phyloP scores from a whole-genome alignment of 768 basidiomycete genomes.

The Leccinum ochraceum region DNA sequence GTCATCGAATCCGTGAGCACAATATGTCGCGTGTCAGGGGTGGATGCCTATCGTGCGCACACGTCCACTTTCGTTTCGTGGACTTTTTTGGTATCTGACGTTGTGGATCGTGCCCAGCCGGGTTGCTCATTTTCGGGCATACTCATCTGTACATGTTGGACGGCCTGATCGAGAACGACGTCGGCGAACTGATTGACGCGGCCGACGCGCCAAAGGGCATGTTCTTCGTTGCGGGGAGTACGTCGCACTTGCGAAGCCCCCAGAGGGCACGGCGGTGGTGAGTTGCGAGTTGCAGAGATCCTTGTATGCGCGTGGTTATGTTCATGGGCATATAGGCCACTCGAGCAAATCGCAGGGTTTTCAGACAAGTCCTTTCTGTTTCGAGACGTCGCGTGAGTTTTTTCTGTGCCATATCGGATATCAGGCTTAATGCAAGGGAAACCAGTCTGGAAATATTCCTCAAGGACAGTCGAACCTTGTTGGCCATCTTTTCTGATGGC shows the following conservation, averaged over 20 bases:
- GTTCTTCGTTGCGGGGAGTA: constrained; percentile 83
- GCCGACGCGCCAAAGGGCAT: constrained; percentile 80
- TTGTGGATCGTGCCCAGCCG: constrained; percentile 46
- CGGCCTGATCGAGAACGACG: constrained; percentile 82
- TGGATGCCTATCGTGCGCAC: constrained; percentile 86
- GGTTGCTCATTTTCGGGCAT: constrained; percentile 83
- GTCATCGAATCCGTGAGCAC: constrained; percentile 86
- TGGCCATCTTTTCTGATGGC: constrained; percentile 79
- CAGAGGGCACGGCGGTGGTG: constrained; percentile 85
- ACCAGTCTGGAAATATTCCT: constrained; percentile 87
- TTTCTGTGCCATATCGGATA: background rate
- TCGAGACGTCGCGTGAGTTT: constrained; percentile 85
- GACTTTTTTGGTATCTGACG: background rate
- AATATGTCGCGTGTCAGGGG: constrained; percentile 84
- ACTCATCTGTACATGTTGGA: constrained; percentile 90
- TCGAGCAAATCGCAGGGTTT: constrained; percentile 73
- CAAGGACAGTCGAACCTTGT: constrained; percentile 84
- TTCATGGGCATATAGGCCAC: constrained; percentile 52
- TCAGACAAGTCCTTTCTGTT: constrained; percentile 87
- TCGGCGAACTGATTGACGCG: constrained; percentile 87
- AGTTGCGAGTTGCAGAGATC: constrained; percentile 18
- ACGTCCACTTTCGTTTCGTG: background rate
- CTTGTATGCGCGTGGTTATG: background rate
- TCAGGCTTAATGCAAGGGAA: background rate
- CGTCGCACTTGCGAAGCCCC: constrained; percentile 75